These are phyloP conservation scores for Singerocomus inundabilis DNA, from an alignment of 1,284 basidiomycete genomes.

Conservation along the genomic window DNA sequence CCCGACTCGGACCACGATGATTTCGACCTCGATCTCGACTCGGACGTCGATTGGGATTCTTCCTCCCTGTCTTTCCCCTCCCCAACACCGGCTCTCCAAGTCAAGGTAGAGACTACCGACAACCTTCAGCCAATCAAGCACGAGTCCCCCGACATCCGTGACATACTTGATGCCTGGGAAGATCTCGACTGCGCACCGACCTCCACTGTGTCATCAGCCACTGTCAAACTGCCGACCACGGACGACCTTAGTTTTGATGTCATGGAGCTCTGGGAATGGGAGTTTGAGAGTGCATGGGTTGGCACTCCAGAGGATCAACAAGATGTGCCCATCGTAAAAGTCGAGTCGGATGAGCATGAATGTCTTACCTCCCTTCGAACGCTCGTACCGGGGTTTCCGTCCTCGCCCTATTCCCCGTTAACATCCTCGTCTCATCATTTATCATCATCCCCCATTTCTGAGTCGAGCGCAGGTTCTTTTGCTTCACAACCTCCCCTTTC, in stretches of 20 bases:
- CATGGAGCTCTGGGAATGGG: conserved; percentile 51
- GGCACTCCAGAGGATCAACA: conserved; percentile 17
- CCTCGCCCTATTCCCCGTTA: conserved; percentile 21
- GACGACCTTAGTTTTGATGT: conserved; percentile 44
- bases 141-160: conserved; percentile 58
- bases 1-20: conserved; percentile 66
- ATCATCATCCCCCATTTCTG: conserved; percentile 21
- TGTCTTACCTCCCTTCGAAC: conserved; percentile 6
- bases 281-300: conserved; percentile 34
- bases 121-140: conserved; percentile 44
- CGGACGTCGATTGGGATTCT: conserved; percentile 43
- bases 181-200: conserved; percentile 43
- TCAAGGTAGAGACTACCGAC: conserved; percentile 30
- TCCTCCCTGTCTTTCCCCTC: conserved; percentile 24
- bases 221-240: conserved; percentile 33
- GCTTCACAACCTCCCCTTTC: conserved; percentile 16
- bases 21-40: conserved; percentile 36
- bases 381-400: conserved; percentile 10
- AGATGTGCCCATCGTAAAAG: conserved; percentile 28
- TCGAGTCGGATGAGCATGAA: conserved; percentile 25
- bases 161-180: conserved; percentile 66
- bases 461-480: conserved; percentile 15
- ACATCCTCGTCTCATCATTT: conserved; percentile 21
- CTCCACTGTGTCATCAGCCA: conserved; percentile 30
- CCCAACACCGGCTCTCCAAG: conserved; percentile 16